Evolutionary conservation across 805 yeast species (phyloP), one percentile per base, ranked within the genome.

Genomic region (Cyberlindnera japonica): DNA sequence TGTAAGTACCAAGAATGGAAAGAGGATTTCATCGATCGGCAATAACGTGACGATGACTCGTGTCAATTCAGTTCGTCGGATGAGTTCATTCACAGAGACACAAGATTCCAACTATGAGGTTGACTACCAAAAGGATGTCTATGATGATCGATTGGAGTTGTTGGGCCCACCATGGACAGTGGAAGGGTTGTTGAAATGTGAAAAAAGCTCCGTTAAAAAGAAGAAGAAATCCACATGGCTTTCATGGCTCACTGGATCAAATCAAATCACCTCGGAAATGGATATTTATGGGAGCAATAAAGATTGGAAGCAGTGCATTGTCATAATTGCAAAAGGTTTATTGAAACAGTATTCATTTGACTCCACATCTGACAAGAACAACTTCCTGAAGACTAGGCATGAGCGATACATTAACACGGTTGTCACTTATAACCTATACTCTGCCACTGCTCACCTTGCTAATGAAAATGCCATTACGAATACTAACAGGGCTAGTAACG

Each of bases 141-240:
- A 69, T 43, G 88, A 82, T 58, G 68, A 75, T 48, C 75, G 74
- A 27, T 64, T 82, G 42, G 89, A 81, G 53, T 65, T 78, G 33
- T 71, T 72, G 38, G 91, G 91, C 2, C 79, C 90, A 1, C 91
- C 93, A 1, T 83, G 86, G 77, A 70, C 80, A 41, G 81, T 83
- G 55, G 91, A 83, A 61, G 91, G 93, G 2, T 53, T 83, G 26
- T 65, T 80, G 49, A 68, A 73, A 44, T 53, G 59, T 25, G 56
- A 51, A 32, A 19, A 24, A 12, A 23, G 33, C n/a, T 36, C 18
- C 6, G n/a, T 14, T 1, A 20, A 30, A 18, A 41, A 26, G 19
- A 47, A 37, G 30, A 45, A 35, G 23, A 41, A 42, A 26, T 31
- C 23, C 2, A 31, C 30, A 45, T 64, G 48, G 52, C 56, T 42